Evolutionary conservation across 2,329 filamentous ascomycete genomes (phyloP).

Genomic region (Alternaria metachromatica): DNA sequence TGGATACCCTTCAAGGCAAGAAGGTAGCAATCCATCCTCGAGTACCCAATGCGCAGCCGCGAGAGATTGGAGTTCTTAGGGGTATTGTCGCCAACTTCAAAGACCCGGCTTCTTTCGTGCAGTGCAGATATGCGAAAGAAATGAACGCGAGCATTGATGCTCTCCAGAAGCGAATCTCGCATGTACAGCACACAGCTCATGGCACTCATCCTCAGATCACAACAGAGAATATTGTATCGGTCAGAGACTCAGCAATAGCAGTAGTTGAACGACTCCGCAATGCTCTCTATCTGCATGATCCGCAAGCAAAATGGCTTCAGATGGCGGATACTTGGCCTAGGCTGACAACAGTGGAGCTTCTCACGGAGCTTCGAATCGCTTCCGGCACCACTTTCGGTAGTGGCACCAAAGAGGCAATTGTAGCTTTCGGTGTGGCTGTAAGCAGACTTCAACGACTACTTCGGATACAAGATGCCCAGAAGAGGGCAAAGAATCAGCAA

Average conservation of each 20-base stretch:
- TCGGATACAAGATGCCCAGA: slow-evolving; percentile 50
- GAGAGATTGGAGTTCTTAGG: slow-evolving; percentile 16
- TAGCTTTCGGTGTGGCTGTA: slow-evolving; percentile 54
- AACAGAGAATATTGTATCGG: slow-evolving; percentile 13
- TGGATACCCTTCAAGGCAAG: not conserved
- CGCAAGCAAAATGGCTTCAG: slow-evolving; percentile 51
- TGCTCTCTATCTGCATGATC: slow-evolving; percentile 25
- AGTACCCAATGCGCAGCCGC: not conserved
- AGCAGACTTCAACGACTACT: slow-evolving; percentile 55
- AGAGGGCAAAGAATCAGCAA: slow-evolving; percentile 27
- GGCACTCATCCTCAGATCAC: slow-evolving; percentile 9
- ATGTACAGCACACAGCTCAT: not conserved
- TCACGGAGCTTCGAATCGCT: slow-evolving; percentile 57
- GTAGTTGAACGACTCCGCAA: slow-evolving; percentile 12
- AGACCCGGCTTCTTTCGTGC: slow-evolving; percentile 40
- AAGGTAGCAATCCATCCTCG: not conserved
- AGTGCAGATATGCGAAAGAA: slow-evolving; percentile 50
- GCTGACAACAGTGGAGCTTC: slow-evolving; percentile 52
- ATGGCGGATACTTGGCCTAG: slow-evolving; percentile 56
- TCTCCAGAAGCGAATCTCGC: slow-evolving; percentile 20
- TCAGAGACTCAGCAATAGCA: slow-evolving; percentile 21
- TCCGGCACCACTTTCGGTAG: slow-evolving; percentile 38
- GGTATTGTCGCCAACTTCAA: slow-evolving; percentile 20
- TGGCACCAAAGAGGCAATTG: slow-evolving; percentile 50
- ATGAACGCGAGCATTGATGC: slow-evolving; percentile 45